Evolutionary conservation across 352 stramenopile genomes (phyloP).

Genomic region (Pythium phragmitis): DNA sequence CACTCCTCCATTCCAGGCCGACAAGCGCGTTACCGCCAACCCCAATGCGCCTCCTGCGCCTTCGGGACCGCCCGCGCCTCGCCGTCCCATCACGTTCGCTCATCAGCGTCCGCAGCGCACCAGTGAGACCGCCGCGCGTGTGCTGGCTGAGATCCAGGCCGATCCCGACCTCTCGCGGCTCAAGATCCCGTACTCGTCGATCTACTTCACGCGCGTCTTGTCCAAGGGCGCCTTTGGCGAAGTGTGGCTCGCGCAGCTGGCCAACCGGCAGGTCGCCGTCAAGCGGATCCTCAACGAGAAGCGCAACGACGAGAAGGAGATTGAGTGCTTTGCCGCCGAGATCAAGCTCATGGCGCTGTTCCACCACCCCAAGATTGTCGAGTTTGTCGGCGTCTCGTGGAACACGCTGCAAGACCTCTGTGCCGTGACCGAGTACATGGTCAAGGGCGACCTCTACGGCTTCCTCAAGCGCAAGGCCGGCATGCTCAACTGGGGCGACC

Average conservation of each 20-base stretch:
- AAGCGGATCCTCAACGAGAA: slow-evolving; percentile 84
- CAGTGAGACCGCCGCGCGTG: slow-evolving; percentile 44
- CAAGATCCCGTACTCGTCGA: slow-evolving; percentile 65
- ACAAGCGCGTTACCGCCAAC: neutral
- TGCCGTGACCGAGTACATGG: slow-evolving; percentile 84
- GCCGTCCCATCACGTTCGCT: slow-evolving; percentile 8
- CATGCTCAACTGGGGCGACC: slow-evolving; percentile 68
- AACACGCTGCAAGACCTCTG: slow-evolving; percentile 67
- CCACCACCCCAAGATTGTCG: slow-evolving; percentile 78
- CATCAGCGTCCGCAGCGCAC: slow-evolving; percentile 25
- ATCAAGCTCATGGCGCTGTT: slow-evolving; percentile 88
- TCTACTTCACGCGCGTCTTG: slow-evolving; percentile 84
- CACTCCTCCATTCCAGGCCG: neutral
- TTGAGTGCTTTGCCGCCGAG: slow-evolving; percentile 81
- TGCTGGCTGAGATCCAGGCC: slow-evolving; percentile 70
- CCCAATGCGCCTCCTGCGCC: slow-evolving; percentile 22
- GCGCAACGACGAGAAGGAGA: slow-evolving; percentile 80
- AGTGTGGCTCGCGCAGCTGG: slow-evolving; percentile 80
- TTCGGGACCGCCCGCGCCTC: slow-evolving; percentile 1
- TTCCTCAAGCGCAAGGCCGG: slow-evolving; percentile 70
- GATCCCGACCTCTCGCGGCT: slow-evolving; percentile 49
- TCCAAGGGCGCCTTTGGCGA: slow-evolving; percentile 86
- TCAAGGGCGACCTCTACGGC: slow-evolving; percentile 66
- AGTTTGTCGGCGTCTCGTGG: slow-evolving; percentile 80
- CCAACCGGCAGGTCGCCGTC: slow-evolving; percentile 76